Evolutionary conservation across 345 rosid genomes (phyloP).

Genomic region (Populus deltoides): DNA sequence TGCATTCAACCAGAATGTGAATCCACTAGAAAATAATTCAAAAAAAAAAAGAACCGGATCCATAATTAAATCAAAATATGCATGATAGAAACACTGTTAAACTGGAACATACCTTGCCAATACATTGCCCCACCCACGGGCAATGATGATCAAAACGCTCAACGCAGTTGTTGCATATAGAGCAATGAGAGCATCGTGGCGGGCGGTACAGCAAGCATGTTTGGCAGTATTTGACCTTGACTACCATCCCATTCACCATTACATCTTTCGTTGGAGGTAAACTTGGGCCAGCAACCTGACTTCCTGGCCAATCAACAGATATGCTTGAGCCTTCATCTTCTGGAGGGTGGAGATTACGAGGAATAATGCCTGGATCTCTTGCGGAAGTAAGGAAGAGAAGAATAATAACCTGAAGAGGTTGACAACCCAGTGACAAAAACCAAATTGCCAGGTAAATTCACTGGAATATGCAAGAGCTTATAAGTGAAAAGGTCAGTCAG

Average conservation of each 20-base stretch:
- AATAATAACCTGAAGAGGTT: slow-evolving; percentile 51
- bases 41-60: background rate
- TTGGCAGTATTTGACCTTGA: slow-evolving; percentile 81
- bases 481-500: background rate
- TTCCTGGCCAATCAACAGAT: slow-evolving; percentile 47
- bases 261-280: slow-evolving; percentile 75
- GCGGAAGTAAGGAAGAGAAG: slow-evolving; percentile 84
- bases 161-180: slow-evolving; percentile 88
- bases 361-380: slow-evolving; percentile 94
- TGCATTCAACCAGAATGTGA: background rate
- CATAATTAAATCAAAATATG: background rate
- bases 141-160: slow-evolving; percentile 97
- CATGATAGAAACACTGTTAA: background rate
- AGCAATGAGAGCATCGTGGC: slow-evolving; percentile 92
- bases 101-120: slow-evolving; percentile 61
- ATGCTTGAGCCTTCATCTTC: slow-evolving; percentile 63
- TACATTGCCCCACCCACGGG: slow-evolving; percentile 99
- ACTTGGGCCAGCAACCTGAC: slow-evolving; percentile 31
- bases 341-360: slow-evolving; percentile 78
- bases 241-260: slow-evolving; percentile 52
- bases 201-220: slow-evolving; percentile 96
- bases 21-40: background rate
- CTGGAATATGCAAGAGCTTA: background rate
- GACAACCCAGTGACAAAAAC: slow-evolving; percentile 5
- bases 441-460: background rate